Conservation (phyloP, 768 basidiomycete genomes). For the Podaxis sp. region DNA sequence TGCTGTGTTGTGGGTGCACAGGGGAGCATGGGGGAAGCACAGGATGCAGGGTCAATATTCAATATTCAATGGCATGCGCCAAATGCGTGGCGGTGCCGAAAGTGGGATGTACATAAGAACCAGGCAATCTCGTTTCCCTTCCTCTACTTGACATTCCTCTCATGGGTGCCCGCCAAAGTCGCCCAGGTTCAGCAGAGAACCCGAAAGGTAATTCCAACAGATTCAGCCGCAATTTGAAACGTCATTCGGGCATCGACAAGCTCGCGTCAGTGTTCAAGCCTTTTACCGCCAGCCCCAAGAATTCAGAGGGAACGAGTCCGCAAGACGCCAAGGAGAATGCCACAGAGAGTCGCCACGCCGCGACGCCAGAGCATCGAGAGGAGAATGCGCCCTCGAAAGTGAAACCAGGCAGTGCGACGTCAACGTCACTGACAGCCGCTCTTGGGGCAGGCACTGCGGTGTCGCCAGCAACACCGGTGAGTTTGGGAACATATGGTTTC, state of each 20-base stretch:
- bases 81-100: neutral
- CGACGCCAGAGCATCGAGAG: neutral
- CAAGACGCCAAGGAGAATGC: neutral
- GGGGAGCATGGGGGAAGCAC: neutral
- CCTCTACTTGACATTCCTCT: neutral
- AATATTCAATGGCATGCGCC: neutral
- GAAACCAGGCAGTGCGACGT: slow-evolving; percentile 13
- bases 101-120: neutral
- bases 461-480: slow-evolving; percentile 7
- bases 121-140: neutral
- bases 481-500: neutral
- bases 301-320: neutral
- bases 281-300: neutral
- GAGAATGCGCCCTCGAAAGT: neutral
- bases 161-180: slow-evolving; percentile 32
- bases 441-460: slow-evolving; percentile 3
- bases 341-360: neutral
- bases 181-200: slow-evolving; percentile 12
- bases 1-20: neutral
- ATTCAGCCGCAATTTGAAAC: slow-evolving; percentile 17
- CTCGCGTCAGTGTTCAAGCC: slow-evolving; percentile 17
- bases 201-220: slow-evolving; percentile 14
- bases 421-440: slow-evolving; percentile 8
- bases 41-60: neutral
- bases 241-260: slow-evolving; percentile 20